These are phyloP conservation scores for Plasmodium coatneyi DNA, from an alignment of 169 alveolate genomes.

Conservation along the genomic window DNA sequence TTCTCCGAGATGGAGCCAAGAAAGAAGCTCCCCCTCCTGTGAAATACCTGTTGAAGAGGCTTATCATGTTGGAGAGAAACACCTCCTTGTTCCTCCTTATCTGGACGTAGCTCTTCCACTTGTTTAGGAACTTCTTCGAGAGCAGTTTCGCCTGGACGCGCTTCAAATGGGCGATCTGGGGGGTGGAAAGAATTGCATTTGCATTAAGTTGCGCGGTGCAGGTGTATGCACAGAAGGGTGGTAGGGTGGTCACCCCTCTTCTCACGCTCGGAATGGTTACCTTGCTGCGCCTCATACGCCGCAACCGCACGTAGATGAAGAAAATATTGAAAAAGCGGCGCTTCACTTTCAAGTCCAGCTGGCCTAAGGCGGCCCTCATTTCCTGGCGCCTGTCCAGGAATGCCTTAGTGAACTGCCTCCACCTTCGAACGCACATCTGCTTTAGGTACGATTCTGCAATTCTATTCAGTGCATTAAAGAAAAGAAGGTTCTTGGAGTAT, in stretches of 20 bases:
- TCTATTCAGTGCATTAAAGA: conserved; percentile 12
- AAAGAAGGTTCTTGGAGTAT: conserved; percentile 32
- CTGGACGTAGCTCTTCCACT: conserved; percentile 24
- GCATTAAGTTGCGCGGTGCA: not conserved
- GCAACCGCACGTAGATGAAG: not conserved
- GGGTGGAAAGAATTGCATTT: not conserved
- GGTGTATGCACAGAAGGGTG: too few relatives aligned
- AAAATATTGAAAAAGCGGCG: conserved; percentile 4
- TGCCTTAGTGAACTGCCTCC: conserved; percentile 24
- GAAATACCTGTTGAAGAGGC: conserved; percentile 35
- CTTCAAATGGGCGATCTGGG: conserved; percentile 22
- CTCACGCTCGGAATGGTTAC: not conserved
- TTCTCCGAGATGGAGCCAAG: not conserved
- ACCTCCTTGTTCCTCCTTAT: conserved; percentile 10
- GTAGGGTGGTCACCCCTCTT: not conserved
- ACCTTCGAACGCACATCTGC: conserved; percentile 29
- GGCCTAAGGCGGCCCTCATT: not conserved
- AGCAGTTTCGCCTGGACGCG: conserved; percentile 13
- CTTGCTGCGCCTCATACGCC: conserved; percentile 19
- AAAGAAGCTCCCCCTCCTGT: not conserved
- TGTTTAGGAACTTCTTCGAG: not conserved
- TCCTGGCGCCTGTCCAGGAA: conserved; percentile 14
- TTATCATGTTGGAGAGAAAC: conserved; percentile 15
- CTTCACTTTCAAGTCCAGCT: conserved; percentile 4
- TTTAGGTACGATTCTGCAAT: conserved; percentile 21